phyloP scores from a whole-genome alignment of 768 basidiomycete genomes.

The Agrocybe pediades region DNA sequence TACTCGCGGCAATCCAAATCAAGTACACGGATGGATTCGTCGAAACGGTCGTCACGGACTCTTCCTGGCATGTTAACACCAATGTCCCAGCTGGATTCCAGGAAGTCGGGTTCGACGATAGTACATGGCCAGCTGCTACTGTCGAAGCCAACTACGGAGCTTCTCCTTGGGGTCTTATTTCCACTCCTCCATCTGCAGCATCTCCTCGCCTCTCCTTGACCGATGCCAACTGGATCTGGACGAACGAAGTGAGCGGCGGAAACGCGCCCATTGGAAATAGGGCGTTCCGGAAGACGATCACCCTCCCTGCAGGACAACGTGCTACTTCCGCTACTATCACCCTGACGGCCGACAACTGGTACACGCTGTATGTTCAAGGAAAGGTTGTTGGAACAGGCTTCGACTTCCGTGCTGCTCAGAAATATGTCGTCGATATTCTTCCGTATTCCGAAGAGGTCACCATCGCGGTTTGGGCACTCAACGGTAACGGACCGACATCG shows the following conservation, averaged over 20 bases:
- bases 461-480: not conserved
- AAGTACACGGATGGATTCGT: constrained; percentile 31
- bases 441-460: not conserved
- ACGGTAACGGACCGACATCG: not conserved
- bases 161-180: not conserved
- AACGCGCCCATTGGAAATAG: not conserved
- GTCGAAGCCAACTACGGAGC: constrained; percentile 12
- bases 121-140: constrained; percentile 28
- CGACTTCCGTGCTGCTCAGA: no score
- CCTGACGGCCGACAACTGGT: not conserved
- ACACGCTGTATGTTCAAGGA: not conserved
- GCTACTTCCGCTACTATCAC: not conserved
- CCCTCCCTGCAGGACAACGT: not conserved
- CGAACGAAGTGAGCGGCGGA: not conserved
- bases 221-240: constrained; percentile 6
- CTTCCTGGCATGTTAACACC: constrained; percentile 26
- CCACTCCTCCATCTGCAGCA: not conserved
- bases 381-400: not conserved
- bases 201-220: not conserved
- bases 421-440: not conserved
- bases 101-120: constrained; percentile 29
- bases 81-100: constrained; percentile 29
- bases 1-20: constrained; percentile 31
- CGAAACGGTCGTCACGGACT: constrained; percentile 30
- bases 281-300: constrained; percentile 11